Conservation (phyloP, 2,329 filamentous ascomycete genomes). For the Chalaropsis ovoidea region DNA sequence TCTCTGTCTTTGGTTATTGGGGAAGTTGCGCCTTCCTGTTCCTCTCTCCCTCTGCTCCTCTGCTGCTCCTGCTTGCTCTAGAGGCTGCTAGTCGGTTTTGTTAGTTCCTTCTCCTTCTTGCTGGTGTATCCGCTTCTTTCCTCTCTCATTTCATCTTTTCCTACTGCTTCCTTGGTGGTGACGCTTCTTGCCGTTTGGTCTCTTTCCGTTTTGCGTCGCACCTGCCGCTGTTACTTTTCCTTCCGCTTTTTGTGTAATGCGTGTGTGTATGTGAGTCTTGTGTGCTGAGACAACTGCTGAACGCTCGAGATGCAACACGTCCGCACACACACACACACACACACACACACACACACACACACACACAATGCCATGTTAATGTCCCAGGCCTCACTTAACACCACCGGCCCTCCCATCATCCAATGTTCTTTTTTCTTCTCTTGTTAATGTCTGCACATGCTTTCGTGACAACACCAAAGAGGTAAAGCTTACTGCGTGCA, state of each 20-base stretch:
- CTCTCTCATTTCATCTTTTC: neutral
- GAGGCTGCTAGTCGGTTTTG: neutral
- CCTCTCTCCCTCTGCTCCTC: neutral
- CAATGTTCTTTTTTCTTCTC: neutral
- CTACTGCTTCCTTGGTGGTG: neutral
- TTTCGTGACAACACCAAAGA: constrained; percentile 7
- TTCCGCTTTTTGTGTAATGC: too few relatives aligned
- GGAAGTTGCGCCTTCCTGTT: neutral
- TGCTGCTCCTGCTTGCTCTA: neutral
- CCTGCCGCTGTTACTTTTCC: neutral
- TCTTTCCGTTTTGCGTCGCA: constrained; percentile 1
- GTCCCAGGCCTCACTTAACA: neutral
- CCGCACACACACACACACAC: neutral
- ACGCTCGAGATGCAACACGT: neutral
- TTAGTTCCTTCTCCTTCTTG: neutral
- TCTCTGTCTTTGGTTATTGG: neutral
- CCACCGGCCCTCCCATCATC: neutral
- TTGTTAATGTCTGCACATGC: neutral
- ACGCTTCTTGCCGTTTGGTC: neutral
- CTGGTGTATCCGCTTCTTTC: neutral
- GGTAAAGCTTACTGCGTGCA: neutral
- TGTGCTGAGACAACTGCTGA: neutral
- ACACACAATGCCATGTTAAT: neutral
- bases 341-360: neutral
- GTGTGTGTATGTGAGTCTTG: neutral